Evolutionary conservation across 352 stramenopile species (phyloP), one percentile per base, ranked within the genome.

Genomic region (Phytophthora syringae): DNA sequence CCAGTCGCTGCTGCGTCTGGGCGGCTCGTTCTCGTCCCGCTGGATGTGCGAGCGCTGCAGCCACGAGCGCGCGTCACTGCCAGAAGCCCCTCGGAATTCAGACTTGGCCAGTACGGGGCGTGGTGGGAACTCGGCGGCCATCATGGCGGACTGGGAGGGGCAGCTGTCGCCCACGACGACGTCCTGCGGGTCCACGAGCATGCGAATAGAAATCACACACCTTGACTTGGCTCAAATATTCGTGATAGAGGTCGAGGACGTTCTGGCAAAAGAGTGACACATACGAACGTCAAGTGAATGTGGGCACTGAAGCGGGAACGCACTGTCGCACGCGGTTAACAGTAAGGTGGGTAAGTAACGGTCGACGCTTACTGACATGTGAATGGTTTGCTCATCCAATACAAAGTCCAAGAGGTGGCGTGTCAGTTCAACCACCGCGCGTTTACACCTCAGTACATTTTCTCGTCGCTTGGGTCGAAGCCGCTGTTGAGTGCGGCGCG

Each of bases 401-500:
- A 42, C 43, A 48, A 62, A 54, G 21, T 16, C 24, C 56, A 37
- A 67, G 18, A 36, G 18, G 20, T 1, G 12, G 5, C 13, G 2
- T 10, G 20, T 44, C 42, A 60, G 44, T 70, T 70, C 53, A 70
- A 62, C 52, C 61, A 54, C 47, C 36, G 4, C 32, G 32, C 54
- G 9, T 49, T 20, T 42, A 42, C 16, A 59, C 43, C 48, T 73
- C 61, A 93, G 53, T 92, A 94, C 80, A 92, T 90, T 43, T 95
- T 95, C 74, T 96, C 88, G 52, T 96, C 86, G 63, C 83, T 90
- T 32, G 88, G 88, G 61, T 96, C 88, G 58, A 96, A 96, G 54
- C 88, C 88, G 52, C 88, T 96, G 64, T 96, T 96, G 49, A 96
- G 83, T 27, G 88, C 86, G 37, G 77, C 84, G 37, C 86, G 84